phyloP scores from a whole-genome alignment of 345 rosid genomes.

The Salix udensis region DNA sequence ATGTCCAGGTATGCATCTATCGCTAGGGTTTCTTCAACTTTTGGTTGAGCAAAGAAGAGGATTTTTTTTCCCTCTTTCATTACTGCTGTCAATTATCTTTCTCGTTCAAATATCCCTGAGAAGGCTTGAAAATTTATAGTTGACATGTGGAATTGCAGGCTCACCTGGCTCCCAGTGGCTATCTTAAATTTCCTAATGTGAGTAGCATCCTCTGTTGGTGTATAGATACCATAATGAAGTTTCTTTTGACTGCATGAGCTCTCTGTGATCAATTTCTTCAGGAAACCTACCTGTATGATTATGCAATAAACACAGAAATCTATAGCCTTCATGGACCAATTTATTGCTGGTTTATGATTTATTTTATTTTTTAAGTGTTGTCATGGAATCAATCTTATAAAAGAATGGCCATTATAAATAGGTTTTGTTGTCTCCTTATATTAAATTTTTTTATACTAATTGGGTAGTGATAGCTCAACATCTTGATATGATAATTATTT shows the following conservation, averaged over 20 bases:
- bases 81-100: neutral
- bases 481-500: neutral
- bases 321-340: neutral
- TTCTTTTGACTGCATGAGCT: neutral
- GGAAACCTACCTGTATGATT: neutral
- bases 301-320: neutral
- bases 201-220: slow-evolving; percentile 21
- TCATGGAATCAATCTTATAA: neutral
- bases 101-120: neutral
- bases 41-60: neutral
- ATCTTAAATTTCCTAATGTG: slow-evolving; percentile 69
- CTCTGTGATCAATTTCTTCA: neutral
- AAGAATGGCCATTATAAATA: neutral
- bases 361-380: neutral
- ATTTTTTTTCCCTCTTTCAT: neutral
- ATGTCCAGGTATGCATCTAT: slow-evolving; percentile 56
- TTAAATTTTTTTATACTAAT: neutral
- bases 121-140: slow-evolving; percentile 4
- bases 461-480: neutral
- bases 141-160: slow-evolving; percentile 41
- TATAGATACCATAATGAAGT: neutral
- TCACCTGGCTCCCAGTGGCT: slow-evolving; percentile 81
- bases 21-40: neutral
- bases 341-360: neutral
- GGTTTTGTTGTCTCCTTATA: neutral